Percentiles rank a stretch among this genome's conserved stretches.
These are phyloP conservation scores for Phytophthora cactorum DNA, from an alignment of 352 stramenopile genomes.

Conservation along the genomic window DNA sequence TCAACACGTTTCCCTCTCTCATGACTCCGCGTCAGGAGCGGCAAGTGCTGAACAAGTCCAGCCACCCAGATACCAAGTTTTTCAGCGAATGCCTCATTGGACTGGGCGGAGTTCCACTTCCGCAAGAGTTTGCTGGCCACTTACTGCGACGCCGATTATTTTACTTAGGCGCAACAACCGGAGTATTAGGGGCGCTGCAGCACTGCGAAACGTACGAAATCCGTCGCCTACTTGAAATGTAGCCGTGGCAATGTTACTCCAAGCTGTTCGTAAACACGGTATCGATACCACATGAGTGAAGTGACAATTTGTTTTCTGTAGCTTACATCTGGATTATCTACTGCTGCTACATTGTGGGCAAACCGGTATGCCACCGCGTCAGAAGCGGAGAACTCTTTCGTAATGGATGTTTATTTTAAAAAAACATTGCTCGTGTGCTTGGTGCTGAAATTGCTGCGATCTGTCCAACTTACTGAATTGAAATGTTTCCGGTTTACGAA, in stretches of 20 bases:
- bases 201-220: conserved; percentile 2
- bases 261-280: background rate
- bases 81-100: background rate
- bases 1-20: background rate
- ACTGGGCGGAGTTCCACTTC: background rate
- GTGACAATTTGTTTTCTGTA: background rate
- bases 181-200: background rate
- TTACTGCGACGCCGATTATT: background rate
- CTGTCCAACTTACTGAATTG: no score
- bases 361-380: no score
- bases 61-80: background rate
- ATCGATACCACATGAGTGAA: background rate
- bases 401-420: background rate
- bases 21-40: background rate
- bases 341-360: no score
- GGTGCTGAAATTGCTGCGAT: no score
- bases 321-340: background rate
- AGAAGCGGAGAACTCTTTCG: no score
- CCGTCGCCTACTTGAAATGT: background rate
- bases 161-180: background rate
- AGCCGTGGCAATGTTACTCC: background rate
- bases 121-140: background rate
- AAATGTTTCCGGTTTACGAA: no score
- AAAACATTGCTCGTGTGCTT: no score
- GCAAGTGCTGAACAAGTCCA: background rate